Evolutionary conservation across 2,329 filamentous ascomycete species (phyloP), one percentile per base, ranked within the genome.

Genomic region (Alternaria incomplexa): DNA sequence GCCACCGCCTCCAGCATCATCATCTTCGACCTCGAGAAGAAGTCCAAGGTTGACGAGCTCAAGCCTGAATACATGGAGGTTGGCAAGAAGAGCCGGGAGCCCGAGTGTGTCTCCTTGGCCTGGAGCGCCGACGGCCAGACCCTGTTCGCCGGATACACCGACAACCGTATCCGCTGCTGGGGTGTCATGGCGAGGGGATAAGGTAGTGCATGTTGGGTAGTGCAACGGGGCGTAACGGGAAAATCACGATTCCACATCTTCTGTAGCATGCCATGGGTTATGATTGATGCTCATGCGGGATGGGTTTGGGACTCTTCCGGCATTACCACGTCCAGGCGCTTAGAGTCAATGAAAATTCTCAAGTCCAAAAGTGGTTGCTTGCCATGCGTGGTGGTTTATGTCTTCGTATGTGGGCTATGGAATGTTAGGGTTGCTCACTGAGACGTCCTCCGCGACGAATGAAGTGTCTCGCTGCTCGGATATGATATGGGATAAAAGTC

Each of bases 21-120:
- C 90, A 98, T 99, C 89, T 99, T 99, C 87, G 96, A 99, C 82
- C 90, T 99, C 77, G 96, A 99, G 93, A 99, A 99, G 94, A 99
- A 99, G 94, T 96, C 91, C 91, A 98, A 97, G 92, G 95, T 98
- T 82, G 95, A 98, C 80, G 96, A 98, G 90, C 91, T 99, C 85
- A 97, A 97, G 91, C 95, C 95, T 76, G 96, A 99, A 85, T 97
- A 96, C 88, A 88, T 93, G 81, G 89, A 93, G 83, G 91, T 93
- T 83, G 93, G 94, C 87, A 97, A 97, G 93, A 98, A 98, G 93
- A 93, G 91, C 90, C 90, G 94, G 83, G 95, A 97, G 86, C 96
- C 96, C 79, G 95, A 98, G 91, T 98, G 95, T 85, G 91, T 99
- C 81, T 93, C 89, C 83, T 89, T 99, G 86, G 95, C 95, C 83